Conservation (phyloP, 768 basidiomycete species). For the Psilocybe tampanensis region DNA sequence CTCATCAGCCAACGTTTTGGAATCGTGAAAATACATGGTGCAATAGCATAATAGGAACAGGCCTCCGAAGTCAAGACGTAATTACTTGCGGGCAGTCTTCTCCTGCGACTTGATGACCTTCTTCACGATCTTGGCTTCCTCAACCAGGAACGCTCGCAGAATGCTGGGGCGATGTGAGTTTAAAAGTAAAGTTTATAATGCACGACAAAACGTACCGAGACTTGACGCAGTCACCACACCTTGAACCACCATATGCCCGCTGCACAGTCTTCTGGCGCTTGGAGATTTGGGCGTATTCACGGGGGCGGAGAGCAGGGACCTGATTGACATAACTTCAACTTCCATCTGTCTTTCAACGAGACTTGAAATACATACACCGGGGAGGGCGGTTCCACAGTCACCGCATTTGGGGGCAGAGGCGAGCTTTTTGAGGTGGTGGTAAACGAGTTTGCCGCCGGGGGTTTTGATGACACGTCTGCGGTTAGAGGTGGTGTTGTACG, state of each 20-base stretch:
- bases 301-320: constrained; percentile 95
- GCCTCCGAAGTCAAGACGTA: background rate
- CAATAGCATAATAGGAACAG: background rate
- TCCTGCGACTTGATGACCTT: constrained; percentile 95
- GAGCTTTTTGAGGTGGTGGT: constrained; percentile 97
- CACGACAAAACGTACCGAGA: constrained; percentile 66
- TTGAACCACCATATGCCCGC: constrained; percentile 96
- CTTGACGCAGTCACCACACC: constrained; percentile 95
- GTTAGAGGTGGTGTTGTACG: constrained; percentile 98
- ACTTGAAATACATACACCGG: constrained; percentile 79
- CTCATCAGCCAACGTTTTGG: constrained; percentile 19
- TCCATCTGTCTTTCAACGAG: background rate
- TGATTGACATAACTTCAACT: constrained; percentile 30
- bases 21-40: constrained; percentile 15
- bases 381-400: constrained; percentile 93
- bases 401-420: constrained; percentile 94
- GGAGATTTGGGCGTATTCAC: constrained; percentile 93
- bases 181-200: background rate
- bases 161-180: constrained; percentile 55
- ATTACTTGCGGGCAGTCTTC: constrained; percentile 50
- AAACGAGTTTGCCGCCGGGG: constrained; percentile 96
- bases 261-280: constrained; percentile 97
- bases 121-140: constrained; percentile 99
- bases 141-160: constrained; percentile 96
- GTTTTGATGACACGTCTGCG: constrained; percentile 96